A percentile compares a stretch with the other conserved stretches of the same genome.
phyloP scores from a whole-genome alignment of 805 yeast genomes.

The Yamadazyma takamatsuzukensis region DNA sequence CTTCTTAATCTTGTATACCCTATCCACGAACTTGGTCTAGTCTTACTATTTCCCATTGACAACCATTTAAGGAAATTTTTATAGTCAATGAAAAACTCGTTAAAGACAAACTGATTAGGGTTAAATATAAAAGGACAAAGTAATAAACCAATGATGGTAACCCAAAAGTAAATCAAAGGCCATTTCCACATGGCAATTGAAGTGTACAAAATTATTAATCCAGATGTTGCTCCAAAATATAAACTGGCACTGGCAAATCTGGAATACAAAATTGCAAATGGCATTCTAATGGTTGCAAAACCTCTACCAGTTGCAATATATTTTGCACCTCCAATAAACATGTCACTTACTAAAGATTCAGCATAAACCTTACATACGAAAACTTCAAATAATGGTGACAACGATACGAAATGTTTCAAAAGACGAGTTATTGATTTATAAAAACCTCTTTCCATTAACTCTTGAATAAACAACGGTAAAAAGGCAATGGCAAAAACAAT shows the following conservation, averaged over 20 bases:
- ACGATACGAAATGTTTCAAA: conserved; percentile 60
- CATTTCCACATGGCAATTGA: conserved; percentile 61
- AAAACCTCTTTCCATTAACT: conserved; percentile 75
- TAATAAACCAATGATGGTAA: conserved; percentile 60
- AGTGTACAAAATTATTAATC: conserved; percentile 51
- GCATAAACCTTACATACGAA: conserved; percentile 80
- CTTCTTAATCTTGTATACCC: conserved; percentile 48
- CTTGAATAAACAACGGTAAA: conserved; percentile 75
- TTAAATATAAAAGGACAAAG: conserved; percentile 72
- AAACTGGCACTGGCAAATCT: conserved; percentile 68
- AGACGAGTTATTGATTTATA: conserved; percentile 73
- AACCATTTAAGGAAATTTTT: conserved; percentile 51
- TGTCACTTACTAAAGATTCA: conserved; percentile 64
- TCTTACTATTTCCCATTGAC: conserved; percentile 47
- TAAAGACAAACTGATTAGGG: conserved; percentile 71
- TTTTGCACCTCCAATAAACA: conserved; percentile 82
- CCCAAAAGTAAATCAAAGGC: conserved; percentile 66
- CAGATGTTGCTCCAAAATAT: conserved; percentile 56
- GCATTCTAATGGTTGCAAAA: conserved; percentile 76
- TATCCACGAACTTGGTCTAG: conserved; percentile 39
- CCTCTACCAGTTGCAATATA: conserved; percentile 86
- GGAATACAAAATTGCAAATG: conserved; percentile 69
- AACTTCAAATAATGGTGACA: conserved; percentile 80
- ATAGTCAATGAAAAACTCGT: conserved; percentile 70
- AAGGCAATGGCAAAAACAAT: conserved; percentile 79